A percentile compares a stretch with the other conserved stretches of the same genome.
Evolutionary conservation across 169 alveolate species (phyloP).

Genomic region (Eimeria tenella): DNA sequence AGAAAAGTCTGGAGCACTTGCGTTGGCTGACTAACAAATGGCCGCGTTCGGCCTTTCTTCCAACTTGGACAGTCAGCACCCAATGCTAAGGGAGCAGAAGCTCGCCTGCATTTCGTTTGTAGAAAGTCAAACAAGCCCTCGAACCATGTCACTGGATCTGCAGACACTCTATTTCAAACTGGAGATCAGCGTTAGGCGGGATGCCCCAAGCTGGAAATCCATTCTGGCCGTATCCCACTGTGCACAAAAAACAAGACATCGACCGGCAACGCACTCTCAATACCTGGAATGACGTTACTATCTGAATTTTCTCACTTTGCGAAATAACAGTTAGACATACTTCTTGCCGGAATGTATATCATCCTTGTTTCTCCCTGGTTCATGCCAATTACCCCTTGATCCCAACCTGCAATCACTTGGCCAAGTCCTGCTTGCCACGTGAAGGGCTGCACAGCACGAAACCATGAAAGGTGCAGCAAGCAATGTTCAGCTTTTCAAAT

Average conservation of each 20-base stretch:
- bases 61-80: no score
- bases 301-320: background rate
- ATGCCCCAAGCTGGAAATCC: constrained; percentile 84
- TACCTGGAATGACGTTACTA: background rate
- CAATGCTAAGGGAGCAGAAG: no score
- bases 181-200: constrained; percentile 83
- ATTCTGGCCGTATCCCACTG: constrained; percentile 82
- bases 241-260: background rate
- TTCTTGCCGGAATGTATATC: constrained; percentile 79
- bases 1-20: no score
- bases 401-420: constrained; percentile 82
- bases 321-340: background rate
- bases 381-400: constrained; percentile 86
- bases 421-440: constrained; percentile 79
- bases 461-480: no score
- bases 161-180: constrained; percentile 82
- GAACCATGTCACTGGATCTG: constrained; percentile 19
- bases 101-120: no score
- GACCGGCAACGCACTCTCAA: background rate
- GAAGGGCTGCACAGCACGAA: constrained; percentile 56
- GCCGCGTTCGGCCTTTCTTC: no score
- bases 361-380: constrained; percentile 81
- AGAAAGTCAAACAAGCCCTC: background rate
- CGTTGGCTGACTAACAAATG: no score
- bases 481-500: no score